Percentiles rank a stretch among this genome's conserved stretches.
Evolutionary conservation across 192 early-diverging fungal genomes (phyloP).

Genomic region (Linnemannia elongata): DNA sequence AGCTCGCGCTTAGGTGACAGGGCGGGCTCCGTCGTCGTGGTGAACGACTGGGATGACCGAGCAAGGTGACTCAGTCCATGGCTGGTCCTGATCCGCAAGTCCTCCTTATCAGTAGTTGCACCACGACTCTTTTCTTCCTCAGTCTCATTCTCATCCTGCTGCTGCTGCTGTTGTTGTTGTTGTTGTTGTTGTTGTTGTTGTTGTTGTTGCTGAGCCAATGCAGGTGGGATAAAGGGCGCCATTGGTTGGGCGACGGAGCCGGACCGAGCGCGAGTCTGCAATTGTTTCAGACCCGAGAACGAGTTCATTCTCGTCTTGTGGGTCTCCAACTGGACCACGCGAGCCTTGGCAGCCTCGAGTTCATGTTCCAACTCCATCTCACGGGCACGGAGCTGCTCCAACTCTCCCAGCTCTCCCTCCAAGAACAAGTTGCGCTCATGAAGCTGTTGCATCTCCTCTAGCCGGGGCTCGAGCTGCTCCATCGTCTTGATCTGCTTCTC

Average conservation of each 20-base stretch:
- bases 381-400: constrained; percentile 22
- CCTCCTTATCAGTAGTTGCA: background rate
- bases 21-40: background rate
- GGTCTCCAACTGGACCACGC: constrained; percentile 18
- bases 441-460: constrained; percentile 20
- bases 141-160: constrained; percentile 5
- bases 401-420: constrained; percentile 21
- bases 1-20: constrained; percentile 3
- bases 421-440: constrained; percentile 30
- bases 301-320: constrained; percentile 6
- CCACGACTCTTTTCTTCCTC: background rate
- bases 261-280: background rate
- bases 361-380: constrained; percentile 31
- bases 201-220: background rate
- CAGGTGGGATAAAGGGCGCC: constrained; percentile 22
- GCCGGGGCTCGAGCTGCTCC: constrained; percentile 24
- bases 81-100: background rate
- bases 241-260: background rate
- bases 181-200: background rate
- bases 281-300: constrained; percentile 14
- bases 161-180: background rate
- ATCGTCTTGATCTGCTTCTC: constrained; percentile 34
- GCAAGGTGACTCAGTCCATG: background rate
- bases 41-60: background rate
- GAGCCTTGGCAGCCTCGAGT: constrained; percentile 11